These are phyloP conservation scores for Trichosporon sp. DNA, from an alignment of 1,284 basidiomycete species.

Conservation along the genomic window DNA sequence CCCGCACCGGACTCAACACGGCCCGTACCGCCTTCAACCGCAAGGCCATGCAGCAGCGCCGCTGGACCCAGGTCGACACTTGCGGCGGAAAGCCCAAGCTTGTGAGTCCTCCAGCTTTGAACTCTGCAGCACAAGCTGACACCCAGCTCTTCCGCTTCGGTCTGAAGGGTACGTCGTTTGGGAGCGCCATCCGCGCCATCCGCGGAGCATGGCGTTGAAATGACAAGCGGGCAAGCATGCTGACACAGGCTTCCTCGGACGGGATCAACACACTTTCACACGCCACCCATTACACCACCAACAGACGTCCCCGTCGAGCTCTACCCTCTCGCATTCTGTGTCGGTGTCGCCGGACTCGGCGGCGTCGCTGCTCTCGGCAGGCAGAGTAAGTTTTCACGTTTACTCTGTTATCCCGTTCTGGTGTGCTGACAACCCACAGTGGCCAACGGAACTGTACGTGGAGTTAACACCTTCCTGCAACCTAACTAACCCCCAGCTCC, in stretches of 20 bases:
- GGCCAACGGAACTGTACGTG: conserved; percentile 14
- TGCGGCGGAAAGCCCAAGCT: conserved; percentile 51
- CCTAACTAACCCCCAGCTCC: conserved; percentile 23
- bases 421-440: conserved; percentile 4
- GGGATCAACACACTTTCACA: not conserved
- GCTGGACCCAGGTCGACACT: conserved; percentile 41
- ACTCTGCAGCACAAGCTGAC: conserved; percentile 16
- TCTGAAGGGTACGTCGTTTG: conserved; percentile 36
- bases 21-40: conserved; percentile 19
- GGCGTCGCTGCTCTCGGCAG: conserved; percentile 32
- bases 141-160: conserved; percentile 55
- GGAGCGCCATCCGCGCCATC: too few species aligned
- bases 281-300: not conserved
- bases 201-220: too few species aligned
- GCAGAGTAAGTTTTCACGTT: conserved; percentile 29
- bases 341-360: conserved; percentile 50
- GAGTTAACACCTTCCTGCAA: not conserved
- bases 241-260: not conserved
- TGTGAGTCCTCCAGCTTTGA: conserved; percentile 36
- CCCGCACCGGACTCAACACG: conserved; percentile 23
- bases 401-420: not conserved
- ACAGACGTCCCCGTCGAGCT: conserved; percentile 56
- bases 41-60: conserved; percentile 36
- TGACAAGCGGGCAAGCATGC: not conserved
- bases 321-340: conserved; percentile 55